Conservation (phyloP, 2,329 filamentous ascomycete genomes). For the Nothopassalora personata region DNA sequence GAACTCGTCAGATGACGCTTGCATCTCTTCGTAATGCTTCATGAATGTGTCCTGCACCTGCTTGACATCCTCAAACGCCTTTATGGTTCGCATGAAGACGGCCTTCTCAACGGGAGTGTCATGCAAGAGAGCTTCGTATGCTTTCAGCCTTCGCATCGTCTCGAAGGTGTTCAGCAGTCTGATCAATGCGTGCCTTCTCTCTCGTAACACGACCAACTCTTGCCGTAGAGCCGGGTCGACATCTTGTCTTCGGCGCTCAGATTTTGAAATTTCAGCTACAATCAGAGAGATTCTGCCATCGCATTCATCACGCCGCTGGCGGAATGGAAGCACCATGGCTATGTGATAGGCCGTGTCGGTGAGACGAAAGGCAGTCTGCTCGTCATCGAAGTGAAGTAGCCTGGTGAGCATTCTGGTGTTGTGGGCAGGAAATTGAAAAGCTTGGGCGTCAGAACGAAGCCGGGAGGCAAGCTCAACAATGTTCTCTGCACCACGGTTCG, state of each 20-base stretch:
- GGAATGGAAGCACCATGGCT: neutral
- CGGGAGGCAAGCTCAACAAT: neutral
- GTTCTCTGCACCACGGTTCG: constrained; percentile 5
- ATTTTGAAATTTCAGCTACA: neutral
- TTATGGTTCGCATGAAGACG: neutral
- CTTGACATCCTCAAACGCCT: neutral
- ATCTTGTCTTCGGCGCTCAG: neutral
- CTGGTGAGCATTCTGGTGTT: constrained; percentile 13
- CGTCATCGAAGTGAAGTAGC: constrained; percentile 12
- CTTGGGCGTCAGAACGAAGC: neutral
- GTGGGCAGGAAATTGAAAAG: constrained; percentile 5
- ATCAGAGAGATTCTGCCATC: neutral
- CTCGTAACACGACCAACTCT: neutral
- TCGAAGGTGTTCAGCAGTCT: neutral
- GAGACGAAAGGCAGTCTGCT: neutral
- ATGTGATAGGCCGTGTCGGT: neutral
- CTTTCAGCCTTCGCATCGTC: neutral
- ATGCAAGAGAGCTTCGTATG: constrained; percentile 5
- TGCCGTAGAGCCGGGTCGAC: neutral
- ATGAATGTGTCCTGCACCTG: neutral
- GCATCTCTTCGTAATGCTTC: neutral
- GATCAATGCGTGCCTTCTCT: neutral
- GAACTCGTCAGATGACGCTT: neutral
- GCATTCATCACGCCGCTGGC: neutral
- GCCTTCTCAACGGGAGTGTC: constrained; percentile 4